These are phyloP conservation scores for Neurospora sp. DNA, from an alignment of 495 filamentous ascomycete genomes.

Conservation along the genomic window DNA sequence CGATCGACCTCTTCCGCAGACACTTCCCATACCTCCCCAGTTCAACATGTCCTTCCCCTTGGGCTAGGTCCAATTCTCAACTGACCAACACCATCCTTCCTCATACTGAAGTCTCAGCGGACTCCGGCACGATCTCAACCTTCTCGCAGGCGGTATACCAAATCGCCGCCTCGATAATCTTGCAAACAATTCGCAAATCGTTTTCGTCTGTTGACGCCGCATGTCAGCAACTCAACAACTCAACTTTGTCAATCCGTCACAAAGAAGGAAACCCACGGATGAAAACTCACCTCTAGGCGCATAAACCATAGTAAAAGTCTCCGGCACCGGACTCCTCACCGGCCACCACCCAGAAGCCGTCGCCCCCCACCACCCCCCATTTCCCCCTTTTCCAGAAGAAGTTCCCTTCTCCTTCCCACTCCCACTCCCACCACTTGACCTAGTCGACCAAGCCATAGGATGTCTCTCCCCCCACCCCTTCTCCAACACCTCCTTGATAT, in stretches of 20 bases:
- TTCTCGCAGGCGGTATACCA: slow-evolving; percentile 44
- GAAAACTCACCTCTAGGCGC: slow-evolving; percentile 47
- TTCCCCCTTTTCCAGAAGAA: background rate
- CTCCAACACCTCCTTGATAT: slow-evolving; percentile 66
- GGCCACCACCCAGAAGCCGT: slow-evolving; percentile 1
- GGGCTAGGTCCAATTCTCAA: background rate
- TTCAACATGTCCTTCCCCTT: background rate
- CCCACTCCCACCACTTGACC: background rate
- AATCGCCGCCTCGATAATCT: slow-evolving; percentile 60
- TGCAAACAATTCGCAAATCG: slow-evolving; percentile 57
- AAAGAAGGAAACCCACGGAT: too few species aligned
- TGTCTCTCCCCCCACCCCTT: slow-evolving; percentile 87
- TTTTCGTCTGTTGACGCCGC: slow-evolving; percentile 31
- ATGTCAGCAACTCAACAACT: slow-evolving; percentile 1
- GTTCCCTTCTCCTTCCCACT: background rate
- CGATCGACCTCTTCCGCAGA: background rate
- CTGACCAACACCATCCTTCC: background rate
- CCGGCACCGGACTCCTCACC: slow-evolving; percentile 47
- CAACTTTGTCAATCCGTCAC: too few species aligned
- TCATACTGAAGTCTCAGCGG: background rate
- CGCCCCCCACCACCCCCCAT: background rate
- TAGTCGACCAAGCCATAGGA: slow-evolving; percentile 52
- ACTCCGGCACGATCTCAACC: slow-evolving; percentile 21
- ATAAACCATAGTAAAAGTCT: slow-evolving; percentile 73
- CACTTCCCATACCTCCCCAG: background rate